Evolutionary conservation across 306 rosid genomes (phyloP), one percentile per base, ranked within the genome.

Genomic region (Prunus armeniaca): DNA sequence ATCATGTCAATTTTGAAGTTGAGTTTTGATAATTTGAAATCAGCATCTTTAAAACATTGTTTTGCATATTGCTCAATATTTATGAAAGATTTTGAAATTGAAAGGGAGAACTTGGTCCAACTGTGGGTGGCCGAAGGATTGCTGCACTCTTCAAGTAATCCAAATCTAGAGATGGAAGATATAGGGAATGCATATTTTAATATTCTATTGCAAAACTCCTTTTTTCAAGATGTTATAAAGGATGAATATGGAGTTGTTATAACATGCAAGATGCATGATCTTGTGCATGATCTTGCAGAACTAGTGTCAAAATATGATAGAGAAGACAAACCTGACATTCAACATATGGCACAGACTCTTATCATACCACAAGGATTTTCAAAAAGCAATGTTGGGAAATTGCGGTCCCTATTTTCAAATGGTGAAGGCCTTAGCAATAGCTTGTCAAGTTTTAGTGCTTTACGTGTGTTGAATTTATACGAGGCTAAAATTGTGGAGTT

Each of bases 31-130:
- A 34, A 75, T 32, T 58, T 79, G 27, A 32, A 65, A 3, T 43
- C 67, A 10, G 8, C 82, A 0, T 5, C 52, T 2, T 41, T 79
- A 12, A 79, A 72, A 27, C 69, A 72, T 65, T 79, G 82, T 30
- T 79, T 79, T 65, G 73, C 74, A 38, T 79, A 79, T 27, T 72
- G 82, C 67, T 55, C 82, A 9, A 8, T 34, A 46, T 34, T 64
- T 2, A 64, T 1, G 24, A 14, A 65, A 34, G 78, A 65, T 51
- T 24, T 4, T 2, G 4, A 28, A 56, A 65, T 79, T 34, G 43
- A 34, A 34, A 34, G 2, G 43, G 43, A 34, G 9, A 34, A 34
- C 9, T 34, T 34, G 43, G 43, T 34, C 43, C 43, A 34, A 34
- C 43, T 34, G 2, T 34, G 43, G 43, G 0, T 1, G 43, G 43